phyloP scores from a whole-genome alignment of 345 rosid genomes.

The Sisymbrium altissimum region DNA sequence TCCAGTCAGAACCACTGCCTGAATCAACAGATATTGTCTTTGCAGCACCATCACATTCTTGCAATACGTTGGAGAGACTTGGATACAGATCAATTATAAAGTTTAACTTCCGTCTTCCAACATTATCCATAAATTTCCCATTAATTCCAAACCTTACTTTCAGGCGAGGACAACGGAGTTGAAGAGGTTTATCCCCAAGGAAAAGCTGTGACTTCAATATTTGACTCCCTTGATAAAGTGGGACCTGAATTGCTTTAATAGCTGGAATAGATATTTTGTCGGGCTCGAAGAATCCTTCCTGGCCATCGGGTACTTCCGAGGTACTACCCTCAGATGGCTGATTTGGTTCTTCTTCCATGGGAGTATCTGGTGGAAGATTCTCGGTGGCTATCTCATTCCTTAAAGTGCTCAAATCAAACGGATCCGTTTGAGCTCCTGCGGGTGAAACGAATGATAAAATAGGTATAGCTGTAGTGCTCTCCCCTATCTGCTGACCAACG shows the following conservation, averaged over 20 bases:
- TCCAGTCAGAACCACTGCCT: constrained; percentile 70
- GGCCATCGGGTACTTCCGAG: constrained; percentile 40
- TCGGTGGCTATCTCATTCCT: constrained; percentile 36
- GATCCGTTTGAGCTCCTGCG: constrained; percentile 32
- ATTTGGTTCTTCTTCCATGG: constrained; percentile 32
- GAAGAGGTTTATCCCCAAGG: constrained; percentile 45
- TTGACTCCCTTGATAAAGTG: constrained; percentile 46
- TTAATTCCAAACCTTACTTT: constrained; percentile 62
- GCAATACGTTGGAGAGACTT: constrained; percentile 51
- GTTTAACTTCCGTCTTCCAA: constrained; percentile 68
- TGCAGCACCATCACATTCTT: constrained; percentile 56
- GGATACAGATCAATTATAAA: constrained; percentile 56
- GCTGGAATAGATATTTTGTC: constrained; percentile 44
- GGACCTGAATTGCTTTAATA: constrained; percentile 48
- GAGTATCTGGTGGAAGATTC: constrained; percentile 40
- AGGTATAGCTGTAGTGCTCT: constrained; percentile 24
- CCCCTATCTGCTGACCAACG: constrained; percentile 26
- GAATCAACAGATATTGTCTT: constrained; percentile 43
- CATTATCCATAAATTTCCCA: constrained; percentile 44
- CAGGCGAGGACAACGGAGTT: constrained; percentile 51
- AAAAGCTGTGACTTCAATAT: constrained; percentile 43
- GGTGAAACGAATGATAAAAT: constrained; percentile 29
- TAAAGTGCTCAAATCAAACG: constrained; percentile 53
- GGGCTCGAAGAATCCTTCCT: constrained; percentile 48
- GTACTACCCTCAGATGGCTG: constrained; percentile 30